Conservation (phyloP, 805 yeast species). For the Blastobotrys mokoenaii region DNA sequence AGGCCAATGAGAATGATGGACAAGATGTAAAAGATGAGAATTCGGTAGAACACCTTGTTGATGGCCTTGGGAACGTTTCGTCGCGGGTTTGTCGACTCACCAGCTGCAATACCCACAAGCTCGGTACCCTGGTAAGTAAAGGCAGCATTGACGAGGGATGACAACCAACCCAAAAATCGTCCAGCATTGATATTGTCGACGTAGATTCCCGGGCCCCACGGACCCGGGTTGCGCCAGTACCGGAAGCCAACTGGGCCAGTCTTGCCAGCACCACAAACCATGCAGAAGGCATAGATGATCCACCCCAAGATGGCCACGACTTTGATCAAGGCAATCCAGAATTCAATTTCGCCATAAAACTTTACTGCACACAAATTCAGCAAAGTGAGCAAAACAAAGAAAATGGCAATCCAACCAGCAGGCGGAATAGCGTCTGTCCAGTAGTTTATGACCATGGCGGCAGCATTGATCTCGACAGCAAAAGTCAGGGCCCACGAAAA, state of each 20-base stretch:
- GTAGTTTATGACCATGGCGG: slow-evolving; percentile 66
- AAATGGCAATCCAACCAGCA: slow-evolving; percentile 59
- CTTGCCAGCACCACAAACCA: slow-evolving; percentile 82
- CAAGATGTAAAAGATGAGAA: slow-evolving; percentile 58
- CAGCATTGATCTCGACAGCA: slow-evolving; percentile 79
- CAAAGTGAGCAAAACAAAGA: slow-evolving; percentile 50
- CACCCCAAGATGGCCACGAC: slow-evolving; percentile 68
- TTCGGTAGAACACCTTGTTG: slow-evolving; percentile 62
- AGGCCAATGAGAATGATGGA: slow-evolving; percentile 76
- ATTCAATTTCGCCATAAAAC: slow-evolving; percentile 75
- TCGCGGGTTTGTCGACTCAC: slow-evolving; percentile 69
- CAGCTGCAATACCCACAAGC: slow-evolving; percentile 76
- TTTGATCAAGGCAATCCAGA: slow-evolving; percentile 68
- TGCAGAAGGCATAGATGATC: slow-evolving; percentile 64
- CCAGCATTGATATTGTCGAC: slow-evolving; percentile 47
- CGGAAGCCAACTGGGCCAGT: slow-evolving; percentile 55
- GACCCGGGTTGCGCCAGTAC: slow-evolving; percentile 46
- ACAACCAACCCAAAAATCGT: slow-evolving; percentile 61
- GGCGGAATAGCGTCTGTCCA: slow-evolving; percentile 75
- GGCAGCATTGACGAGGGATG: slow-evolving; percentile 61
- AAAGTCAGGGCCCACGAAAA: slow-evolving; percentile 66
- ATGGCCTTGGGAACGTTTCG: slow-evolving; percentile 69
- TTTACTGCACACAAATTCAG: slow-evolving; percentile 68
- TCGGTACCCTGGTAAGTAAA: slow-evolving; percentile 86
- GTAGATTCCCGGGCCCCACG: slow-evolving; percentile 44